Percentiles rank a stretch among this genome's conserved stretches.
Conservation (phyloP, 805 yeast genomes). For the Myxozyma monticola region DNA sequence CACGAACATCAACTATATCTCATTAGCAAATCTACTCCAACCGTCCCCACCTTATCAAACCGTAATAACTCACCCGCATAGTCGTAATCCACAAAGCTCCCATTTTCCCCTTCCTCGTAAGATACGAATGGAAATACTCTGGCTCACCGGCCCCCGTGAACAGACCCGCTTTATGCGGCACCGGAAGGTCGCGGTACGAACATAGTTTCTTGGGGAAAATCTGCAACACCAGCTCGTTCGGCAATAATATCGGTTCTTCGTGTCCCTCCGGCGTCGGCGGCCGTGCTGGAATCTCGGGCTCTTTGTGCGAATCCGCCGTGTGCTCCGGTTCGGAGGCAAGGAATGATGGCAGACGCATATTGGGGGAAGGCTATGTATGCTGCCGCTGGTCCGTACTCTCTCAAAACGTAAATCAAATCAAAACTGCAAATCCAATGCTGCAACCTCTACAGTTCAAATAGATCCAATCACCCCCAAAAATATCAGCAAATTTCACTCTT, state of each 20-base stretch:
- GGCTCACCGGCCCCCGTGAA: conserved; percentile 19
- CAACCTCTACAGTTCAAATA: too few species aligned
- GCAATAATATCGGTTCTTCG: conserved; percentile 35
- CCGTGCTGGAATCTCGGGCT: conserved; percentile 12
- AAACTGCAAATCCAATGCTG: too few species aligned
- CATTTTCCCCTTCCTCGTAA: conserved; percentile 19
- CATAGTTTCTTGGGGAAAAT: conserved; percentile 32
- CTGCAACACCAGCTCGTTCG: conserved; percentile 37
- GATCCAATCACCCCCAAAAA: too few species aligned
- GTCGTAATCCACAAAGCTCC: conserved; percentile 29
- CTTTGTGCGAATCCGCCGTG: not conserved
- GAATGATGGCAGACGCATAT: not conserved
- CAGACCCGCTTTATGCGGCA: conserved; percentile 8
- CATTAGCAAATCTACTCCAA: not conserved
- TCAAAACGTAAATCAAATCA: too few species aligned
- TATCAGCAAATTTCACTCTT: too few species aligned
- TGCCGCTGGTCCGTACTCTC: too few species aligned
- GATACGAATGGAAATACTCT: conserved; percentile 24
- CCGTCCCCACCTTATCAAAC: not conserved
- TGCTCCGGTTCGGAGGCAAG: too few species aligned
- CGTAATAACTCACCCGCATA: conserved; percentile 13
- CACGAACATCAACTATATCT: conserved; percentile 18
- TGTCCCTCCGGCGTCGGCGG: conserved; percentile 35
- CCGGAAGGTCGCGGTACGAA: conserved; percentile 12
- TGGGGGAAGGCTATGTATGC: too few species aligned